phyloP scores from a whole-genome alignment of 179 eudicot genomes.

The Spergularia azorica region DNA sequence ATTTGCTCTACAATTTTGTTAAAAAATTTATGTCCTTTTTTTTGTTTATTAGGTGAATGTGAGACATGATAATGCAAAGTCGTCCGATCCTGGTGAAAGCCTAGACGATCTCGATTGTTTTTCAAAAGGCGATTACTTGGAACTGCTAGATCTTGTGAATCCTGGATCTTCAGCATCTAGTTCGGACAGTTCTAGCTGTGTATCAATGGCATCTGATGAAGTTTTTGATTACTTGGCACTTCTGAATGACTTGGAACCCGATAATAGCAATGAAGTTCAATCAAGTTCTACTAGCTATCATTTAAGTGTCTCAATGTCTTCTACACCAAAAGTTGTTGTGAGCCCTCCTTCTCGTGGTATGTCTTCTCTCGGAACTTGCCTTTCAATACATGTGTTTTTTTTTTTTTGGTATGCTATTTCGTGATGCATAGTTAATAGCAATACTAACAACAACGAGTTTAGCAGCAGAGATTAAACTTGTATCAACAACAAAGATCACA shows the following conservation, averaged over 20 bases:
- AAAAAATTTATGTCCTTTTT: not conserved
- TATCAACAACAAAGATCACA: too few relatives aligned
- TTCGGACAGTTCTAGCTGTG: slow-evolving; percentile 49
- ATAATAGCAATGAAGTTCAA: slow-evolving; percentile 16
- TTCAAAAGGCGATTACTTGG: slow-evolving; percentile 50
- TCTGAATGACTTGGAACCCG: slow-evolving; percentile 39
- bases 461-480: too few relatives aligned
- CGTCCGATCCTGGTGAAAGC: slow-evolving; percentile 18
- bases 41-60: slow-evolving; percentile 30
- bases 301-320: slow-evolving; percentile 33
- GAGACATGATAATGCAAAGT: slow-evolving; percentile 17
- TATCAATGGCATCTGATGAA: slow-evolving; percentile 44
- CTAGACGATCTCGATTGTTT: slow-evolving; percentile 27
- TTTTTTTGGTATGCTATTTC: not conserved
- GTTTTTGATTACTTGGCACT: slow-evolving; percentile 43
- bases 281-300: slow-evolving; percentile 27
- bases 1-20: not conserved
- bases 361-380: not conserved
- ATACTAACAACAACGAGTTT: too few relatives aligned
- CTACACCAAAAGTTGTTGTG: slow-evolving; percentile 38
- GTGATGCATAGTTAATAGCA: too few relatives aligned
- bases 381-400: not conserved
- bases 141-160: slow-evolving; percentile 48
- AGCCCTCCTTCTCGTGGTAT: slow-evolving; percentile 43
- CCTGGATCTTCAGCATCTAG: slow-evolving; percentile 38